Base-by-base conservation (phyloP, 208 protist genomes). In the Leishmania turanica region DNA sequence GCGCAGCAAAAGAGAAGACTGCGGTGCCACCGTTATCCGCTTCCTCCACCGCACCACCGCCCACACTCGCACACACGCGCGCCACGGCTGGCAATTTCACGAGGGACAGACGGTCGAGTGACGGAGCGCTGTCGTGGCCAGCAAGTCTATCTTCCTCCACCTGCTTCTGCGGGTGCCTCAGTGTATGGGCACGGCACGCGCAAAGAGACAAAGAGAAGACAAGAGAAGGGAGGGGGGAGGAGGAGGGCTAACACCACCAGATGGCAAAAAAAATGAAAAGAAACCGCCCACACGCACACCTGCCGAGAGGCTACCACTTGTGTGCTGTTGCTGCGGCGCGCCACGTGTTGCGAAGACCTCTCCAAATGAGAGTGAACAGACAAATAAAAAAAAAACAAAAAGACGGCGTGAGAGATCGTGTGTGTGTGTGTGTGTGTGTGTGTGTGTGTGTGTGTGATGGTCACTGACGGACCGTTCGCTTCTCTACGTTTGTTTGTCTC, bases 341-440 rank as follows among this genome's bases (percentile, higher is more conserved):
- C 42, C 27, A 34, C 45, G 69, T 73, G 27, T 73, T 53, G 45
- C 8, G 69, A 73, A 73, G 69, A 54, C 51, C 45, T 34, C 69
- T 53, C 69, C 24, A 54, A 53, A 54, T 51, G 40, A 45, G 40
- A 64, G 45, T 49, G 47, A 74, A 74, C 11, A 75, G 62, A n/a
- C n/a, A n/a, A n/a, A n/a, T n/a, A n/a, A 80, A 51, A 24, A 75
- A 56, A 64, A 75, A 82, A 60, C 56, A 42, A 62, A 51, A 72
- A 73, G 31, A 64, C n/a, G 15, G 34, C 11, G 45, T 31, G 24
- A 54, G 69, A 11, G n/a, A 45, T 17, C 3, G 40, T 34, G 45
- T 19, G 27, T 40, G 6, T 8, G 19, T 13, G 42, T n/a, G 42
- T 19, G 11, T 34, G 24, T 7, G 37, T 24, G 65, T 15, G 65